Evolutionary conservation across 352 stramenopile genomes (phyloP).

Genomic region (Phytophthora hibernalis): DNA sequence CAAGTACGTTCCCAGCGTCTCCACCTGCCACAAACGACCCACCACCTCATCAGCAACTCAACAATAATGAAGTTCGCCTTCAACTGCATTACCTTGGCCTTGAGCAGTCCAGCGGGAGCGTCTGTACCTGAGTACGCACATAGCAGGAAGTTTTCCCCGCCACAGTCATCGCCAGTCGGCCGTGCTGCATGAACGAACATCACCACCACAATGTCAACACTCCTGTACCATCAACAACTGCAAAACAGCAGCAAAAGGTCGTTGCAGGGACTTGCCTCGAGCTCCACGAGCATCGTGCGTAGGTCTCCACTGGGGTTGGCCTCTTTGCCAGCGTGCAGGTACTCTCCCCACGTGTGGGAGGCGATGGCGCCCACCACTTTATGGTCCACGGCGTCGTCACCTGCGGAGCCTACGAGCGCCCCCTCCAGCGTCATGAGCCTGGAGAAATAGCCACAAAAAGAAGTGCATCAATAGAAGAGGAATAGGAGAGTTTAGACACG

Average conservation of each 20-base stretch:
- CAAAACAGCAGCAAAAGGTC: constrained; percentile 5
- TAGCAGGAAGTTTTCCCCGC: constrained; percentile 78
- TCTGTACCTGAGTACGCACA: constrained; percentile 76
- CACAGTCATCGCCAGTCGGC: constrained; percentile 66
- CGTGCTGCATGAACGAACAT: constrained; percentile 42
- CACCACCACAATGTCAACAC: background rate
- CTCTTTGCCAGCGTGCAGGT: constrained; percentile 78
- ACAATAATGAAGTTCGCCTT: background rate
- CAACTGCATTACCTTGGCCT: constrained; percentile 64
- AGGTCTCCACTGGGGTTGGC: constrained; percentile 63
- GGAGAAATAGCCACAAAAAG: constrained; percentile 6
- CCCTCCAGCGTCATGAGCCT: constrained; percentile 88
- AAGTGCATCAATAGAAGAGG: background rate
- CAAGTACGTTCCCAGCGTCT: constrained; percentile 69
- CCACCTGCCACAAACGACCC: constrained; percentile 44
- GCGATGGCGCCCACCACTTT: constrained; percentile 89
- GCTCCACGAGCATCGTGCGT: constrained; percentile 72
- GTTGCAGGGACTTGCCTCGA: constrained; percentile 50
- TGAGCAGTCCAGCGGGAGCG: constrained; percentile 67
- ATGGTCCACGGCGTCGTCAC: constrained; percentile 67
- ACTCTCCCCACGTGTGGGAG: constrained; percentile 87
- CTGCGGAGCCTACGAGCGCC: constrained; percentile 82
- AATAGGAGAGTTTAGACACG: background rate
- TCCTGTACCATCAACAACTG: background rate
- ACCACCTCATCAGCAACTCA: background rate